Percentiles rank a stretch among this genome's conserved stretches.
These are phyloP conservation scores for Echria macrotheca DNA, from an alignment of 495 filamentous ascomycete species.

Conservation along the genomic window DNA sequence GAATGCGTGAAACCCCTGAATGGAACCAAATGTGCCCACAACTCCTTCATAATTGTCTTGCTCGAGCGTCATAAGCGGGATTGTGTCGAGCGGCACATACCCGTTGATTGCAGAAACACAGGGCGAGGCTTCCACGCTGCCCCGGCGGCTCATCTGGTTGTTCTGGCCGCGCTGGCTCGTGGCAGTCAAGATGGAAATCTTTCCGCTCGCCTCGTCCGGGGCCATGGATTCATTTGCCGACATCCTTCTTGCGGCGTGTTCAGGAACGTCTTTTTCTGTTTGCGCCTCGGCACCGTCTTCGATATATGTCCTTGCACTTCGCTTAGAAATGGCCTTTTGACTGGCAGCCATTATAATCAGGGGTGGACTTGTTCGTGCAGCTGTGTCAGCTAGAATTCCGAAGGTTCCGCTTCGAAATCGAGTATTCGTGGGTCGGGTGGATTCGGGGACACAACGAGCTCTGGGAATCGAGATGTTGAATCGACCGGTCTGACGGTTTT, in stretches of 20 bases:
- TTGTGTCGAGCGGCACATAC: not conserved
- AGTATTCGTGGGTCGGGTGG: not conserved
- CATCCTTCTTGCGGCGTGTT: conserved; percentile 2
- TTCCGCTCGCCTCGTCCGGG: conserved; percentile 3
- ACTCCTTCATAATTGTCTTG: not conserved
- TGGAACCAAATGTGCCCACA: not conserved
- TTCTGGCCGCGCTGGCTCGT: conserved; percentile 15
- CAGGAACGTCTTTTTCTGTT: conserved; percentile 10
- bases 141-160: conserved; percentile 16
- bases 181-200: conserved; percentile 10
- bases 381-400: not conserved
- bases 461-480: no score
- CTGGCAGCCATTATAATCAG: conserved; percentile 14
- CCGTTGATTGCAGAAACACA: not conserved
- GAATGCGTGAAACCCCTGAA: not conserved
- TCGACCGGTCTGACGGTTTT: no score
- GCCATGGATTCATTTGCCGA: conserved; percentile 8
- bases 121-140: conserved; percentile 8
- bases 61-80: not conserved
- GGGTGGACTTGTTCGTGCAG: not conserved
- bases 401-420: not conserved
- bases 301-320: conserved; percentile 19
- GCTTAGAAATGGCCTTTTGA: conserved; percentile 23
- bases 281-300: conserved; percentile 15
- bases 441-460: no score